Conservation (phyloP, 805 yeast species). For the Candida silvicultrix region DNA sequence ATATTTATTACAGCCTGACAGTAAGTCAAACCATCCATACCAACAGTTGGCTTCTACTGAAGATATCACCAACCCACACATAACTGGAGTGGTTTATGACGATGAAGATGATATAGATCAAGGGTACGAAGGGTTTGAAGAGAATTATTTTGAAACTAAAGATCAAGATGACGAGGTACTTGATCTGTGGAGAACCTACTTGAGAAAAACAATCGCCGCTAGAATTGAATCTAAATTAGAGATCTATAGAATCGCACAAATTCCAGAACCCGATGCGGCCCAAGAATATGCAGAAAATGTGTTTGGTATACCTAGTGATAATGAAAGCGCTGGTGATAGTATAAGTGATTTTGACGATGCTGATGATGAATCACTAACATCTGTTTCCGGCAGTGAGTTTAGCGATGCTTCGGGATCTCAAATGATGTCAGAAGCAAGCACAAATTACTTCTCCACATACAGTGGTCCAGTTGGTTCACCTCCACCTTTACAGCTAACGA, state of each 20-base stretch:
- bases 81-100: neutral
- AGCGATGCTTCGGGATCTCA: slow-evolving; percentile 1
- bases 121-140: neutral
- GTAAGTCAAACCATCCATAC: neutral
- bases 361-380: slow-evolving; percentile 13
- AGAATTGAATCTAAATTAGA: slow-evolving; percentile 20
- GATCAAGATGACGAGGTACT: neutral
- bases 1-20: neutral
- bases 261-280: slow-evolving; percentile 8
- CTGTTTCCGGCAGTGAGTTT: slow-evolving; percentile 9
- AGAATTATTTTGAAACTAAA: neutral
- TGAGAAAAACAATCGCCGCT: slow-evolving; percentile 14
- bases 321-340: slow-evolving; percentile 4
- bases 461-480: slow-evolving; percentile 6
- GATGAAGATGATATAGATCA: slow-evolving; percentile 5
- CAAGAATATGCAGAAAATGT: slow-evolving; percentile 4
- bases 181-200: slow-evolving; percentile 4
- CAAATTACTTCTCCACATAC: slow-evolving; percentile 8
- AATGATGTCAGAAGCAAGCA: slow-evolving; percentile 4
- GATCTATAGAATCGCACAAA: slow-evolving; percentile 8
- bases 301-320: slow-evolving; percentile 3
- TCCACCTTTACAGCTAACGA: slow-evolving; percentile 2
- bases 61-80: neutral
- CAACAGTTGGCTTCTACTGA: neutral
- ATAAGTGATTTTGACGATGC: slow-evolving; percentile 4